Evolutionary conservation across 139 green algal genomes (phyloP).

Genomic region (Eudorina sp.): DNA sequence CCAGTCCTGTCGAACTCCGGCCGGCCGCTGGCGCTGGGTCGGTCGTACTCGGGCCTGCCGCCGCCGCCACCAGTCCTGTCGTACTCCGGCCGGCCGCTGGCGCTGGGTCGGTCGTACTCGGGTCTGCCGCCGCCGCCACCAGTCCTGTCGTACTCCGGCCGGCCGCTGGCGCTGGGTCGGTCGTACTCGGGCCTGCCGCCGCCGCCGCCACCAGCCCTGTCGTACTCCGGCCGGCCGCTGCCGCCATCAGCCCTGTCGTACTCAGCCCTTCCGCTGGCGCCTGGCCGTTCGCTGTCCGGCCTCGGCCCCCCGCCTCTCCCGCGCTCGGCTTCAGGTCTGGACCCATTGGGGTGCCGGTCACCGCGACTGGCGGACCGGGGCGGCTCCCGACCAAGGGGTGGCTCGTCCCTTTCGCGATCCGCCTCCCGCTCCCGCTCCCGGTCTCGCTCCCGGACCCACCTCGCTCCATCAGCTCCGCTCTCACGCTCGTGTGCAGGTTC

Average conservation of each 20-base stretch:
- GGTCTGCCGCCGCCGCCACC: neutral
- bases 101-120: neutral
- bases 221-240: neutral
- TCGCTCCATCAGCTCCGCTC: neutral
- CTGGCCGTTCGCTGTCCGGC: neutral
- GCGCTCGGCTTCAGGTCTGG: too few relatives aligned
- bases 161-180: too few relatives aligned
- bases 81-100: neutral
- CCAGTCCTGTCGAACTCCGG: neutral
- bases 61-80: neutral
- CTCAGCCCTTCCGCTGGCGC: neutral
- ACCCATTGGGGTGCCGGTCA: too few relatives aligned
- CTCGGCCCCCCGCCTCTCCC: neutral
- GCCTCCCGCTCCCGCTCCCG: neutral
- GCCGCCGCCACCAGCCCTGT: too few relatives aligned
- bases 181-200: neutral
- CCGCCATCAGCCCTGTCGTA: neutral
- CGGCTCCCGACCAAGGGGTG: neutral
- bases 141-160: too few relatives aligned
- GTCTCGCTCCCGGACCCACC: neutral
- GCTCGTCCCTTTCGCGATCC: neutral
- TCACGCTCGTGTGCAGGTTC: neutral
- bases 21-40: neutral
- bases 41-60: neutral
- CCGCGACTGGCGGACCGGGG: neutral